A percentile compares a stretch with the other conserved stretches of the same genome.
Conservation (phyloP, 2,329 filamentous ascomycete genomes). For the Aspergillus glaucus region DNA sequence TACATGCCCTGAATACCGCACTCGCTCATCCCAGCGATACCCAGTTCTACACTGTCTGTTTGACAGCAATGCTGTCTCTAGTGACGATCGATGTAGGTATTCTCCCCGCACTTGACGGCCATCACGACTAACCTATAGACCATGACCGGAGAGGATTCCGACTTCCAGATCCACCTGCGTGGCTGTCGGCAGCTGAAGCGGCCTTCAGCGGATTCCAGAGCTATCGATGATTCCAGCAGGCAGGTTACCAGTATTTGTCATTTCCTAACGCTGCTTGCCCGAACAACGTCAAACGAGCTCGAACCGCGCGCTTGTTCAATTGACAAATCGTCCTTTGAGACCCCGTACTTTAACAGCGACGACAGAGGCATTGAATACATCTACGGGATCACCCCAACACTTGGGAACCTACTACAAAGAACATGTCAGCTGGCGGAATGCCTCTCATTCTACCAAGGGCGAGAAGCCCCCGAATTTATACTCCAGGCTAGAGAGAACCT, state of each 20-base stretch:
- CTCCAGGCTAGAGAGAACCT: not conserved
- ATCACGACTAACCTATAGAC: not conserved
- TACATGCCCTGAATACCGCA: constrained; percentile 4
- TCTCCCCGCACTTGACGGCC: not conserved
- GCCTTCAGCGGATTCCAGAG: constrained; percentile 1
- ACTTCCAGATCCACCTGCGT: constrained; percentile 15
- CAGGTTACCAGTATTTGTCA: constrained; percentile 13
- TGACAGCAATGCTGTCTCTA: constrained; percentile 15
- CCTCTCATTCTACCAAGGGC: not conserved
- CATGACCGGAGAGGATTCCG: constrained; percentile 14
- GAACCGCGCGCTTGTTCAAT: constrained; percentile 1
- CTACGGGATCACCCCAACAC: constrained; percentile 14
- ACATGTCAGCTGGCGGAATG: constrained; percentile 10
- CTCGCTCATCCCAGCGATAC: constrained; percentile 1
- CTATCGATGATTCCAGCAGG: constrained; percentile 5
- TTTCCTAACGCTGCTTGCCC: constrained; percentile 13
- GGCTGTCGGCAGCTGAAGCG: constrained; percentile 8
- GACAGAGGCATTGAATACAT: constrained; percentile 12
- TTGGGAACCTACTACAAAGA: constrained; percentile 12
- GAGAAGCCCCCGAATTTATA: not conserved
- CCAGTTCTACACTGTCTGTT: constrained; percentile 3
- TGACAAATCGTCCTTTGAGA: not conserved
- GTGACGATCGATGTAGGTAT: constrained; percentile 15
- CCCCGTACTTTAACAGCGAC: constrained; percentile 1
- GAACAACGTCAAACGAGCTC: constrained; percentile 10